Conservation (phyloP, 768 basidiomycete species). For the Boletus tomentosulus region DNA sequence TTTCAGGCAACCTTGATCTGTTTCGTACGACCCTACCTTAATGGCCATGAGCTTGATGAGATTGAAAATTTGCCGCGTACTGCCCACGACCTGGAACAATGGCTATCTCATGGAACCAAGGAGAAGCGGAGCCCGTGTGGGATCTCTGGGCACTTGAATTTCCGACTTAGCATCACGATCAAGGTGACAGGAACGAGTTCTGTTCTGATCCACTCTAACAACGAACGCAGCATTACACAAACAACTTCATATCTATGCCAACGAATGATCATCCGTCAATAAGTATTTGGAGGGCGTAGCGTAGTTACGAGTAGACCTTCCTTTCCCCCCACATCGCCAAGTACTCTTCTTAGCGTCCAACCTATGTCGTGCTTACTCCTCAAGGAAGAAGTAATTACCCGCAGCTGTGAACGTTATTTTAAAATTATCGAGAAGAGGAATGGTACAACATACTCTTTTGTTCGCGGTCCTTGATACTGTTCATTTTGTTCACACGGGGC, state of each 20-base stretch:
- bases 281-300: constrained; percentile 2
- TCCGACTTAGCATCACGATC: background rate
- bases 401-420: constrained; percentile 42
- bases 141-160: background rate
- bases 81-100: background rate
- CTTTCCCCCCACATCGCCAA: background rate
- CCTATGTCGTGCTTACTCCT: constrained; percentile 47
- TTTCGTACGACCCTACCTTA: background rate
- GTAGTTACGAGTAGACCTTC: constrained; percentile 13
- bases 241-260: constrained; percentile 7
- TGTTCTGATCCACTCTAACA: constrained; percentile 8
- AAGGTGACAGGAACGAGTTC: background rate
- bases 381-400: constrained; percentile 92
- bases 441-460: constrained; percentile 60
- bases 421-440: constrained; percentile 4
- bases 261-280: constrained; percentile 7
- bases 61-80: background rate
- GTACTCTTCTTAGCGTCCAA: background rate
- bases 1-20: background rate
- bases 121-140: background rate
- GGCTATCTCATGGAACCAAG: background rate
- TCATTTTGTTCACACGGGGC: constrained; percentile 80
- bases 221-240: constrained; percentile 9
- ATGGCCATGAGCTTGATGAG: background rate
- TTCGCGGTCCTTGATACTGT: constrained; percentile 85